phyloP scores from a whole-genome alignment of 768 basidiomycete genomes.

The Suillus plorans region DNA sequence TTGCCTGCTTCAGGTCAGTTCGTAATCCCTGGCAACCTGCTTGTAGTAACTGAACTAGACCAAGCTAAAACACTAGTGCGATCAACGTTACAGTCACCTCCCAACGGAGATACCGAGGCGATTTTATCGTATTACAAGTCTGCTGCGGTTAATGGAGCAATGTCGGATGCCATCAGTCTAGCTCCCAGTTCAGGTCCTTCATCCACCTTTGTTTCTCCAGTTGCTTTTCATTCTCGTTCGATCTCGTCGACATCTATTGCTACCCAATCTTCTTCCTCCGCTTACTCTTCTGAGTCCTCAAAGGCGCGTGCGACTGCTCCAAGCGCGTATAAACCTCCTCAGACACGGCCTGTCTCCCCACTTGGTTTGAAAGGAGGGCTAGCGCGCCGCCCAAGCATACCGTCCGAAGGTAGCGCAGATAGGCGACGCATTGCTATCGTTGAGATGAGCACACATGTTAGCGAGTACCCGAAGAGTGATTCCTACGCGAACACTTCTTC shows the following conservation, averaged over 20 bases:
- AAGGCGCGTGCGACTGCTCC: conserved; percentile 17
- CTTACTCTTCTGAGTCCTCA: conserved; percentile 49
- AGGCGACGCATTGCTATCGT: conserved; percentile 68
- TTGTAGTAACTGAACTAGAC: background rate
- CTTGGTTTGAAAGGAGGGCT: conserved; percentile 25
- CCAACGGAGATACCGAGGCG: conserved; percentile 39
- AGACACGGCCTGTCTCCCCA: conserved; percentile 25
- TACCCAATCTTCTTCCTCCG: conserved; percentile 42
- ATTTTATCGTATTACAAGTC: conserved; percentile 59
- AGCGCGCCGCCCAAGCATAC: conserved; percentile 48
- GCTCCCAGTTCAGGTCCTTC: conserved; percentile 22
- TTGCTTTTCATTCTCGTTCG: conserved; percentile 9
- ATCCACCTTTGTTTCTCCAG: conserved; percentile 1
- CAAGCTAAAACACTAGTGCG: background rate
- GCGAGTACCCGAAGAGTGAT: conserved; percentile 12
- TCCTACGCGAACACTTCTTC: conserved; percentile 28
- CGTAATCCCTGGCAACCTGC: background rate
- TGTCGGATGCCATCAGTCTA: conserved; percentile 23
- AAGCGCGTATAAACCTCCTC: conserved; percentile 17
- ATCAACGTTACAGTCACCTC: background rate
- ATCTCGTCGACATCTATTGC: conserved; percentile 13
- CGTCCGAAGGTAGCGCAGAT: conserved; percentile 61
- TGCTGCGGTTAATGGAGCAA: conserved; percentile 38
- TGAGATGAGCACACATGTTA: conserved; percentile 44
- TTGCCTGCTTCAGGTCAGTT: conserved; percentile 4